phyloP scores from a whole-genome alignment of 495 filamentous ascomycete species.

The Penicillium dipodomyicola region DNA sequence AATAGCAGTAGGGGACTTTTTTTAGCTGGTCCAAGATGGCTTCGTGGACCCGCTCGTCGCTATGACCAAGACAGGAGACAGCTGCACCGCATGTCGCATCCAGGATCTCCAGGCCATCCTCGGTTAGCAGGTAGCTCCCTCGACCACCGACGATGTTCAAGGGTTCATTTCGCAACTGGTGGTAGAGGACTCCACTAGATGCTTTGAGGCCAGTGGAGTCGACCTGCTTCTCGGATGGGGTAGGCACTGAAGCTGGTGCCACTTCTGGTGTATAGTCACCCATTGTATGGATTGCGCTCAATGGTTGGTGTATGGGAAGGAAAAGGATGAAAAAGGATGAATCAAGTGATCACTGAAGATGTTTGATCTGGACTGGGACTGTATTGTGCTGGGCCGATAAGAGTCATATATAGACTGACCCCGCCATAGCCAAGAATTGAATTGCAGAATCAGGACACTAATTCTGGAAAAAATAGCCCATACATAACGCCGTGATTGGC shows the following conservation, averaged over 20 bases:
- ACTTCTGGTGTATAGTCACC: constrained; percentile 25
- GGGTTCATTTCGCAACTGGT: constrained; percentile 22
- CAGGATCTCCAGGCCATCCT: constrained; percentile 19
- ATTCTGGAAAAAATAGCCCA: neutral
- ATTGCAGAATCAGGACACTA: neutral
- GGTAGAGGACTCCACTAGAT: constrained; percentile 26
- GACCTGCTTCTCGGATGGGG: neutral
- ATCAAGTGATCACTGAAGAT: neutral
- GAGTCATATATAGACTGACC: constrained; percentile 1
- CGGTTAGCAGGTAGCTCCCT: constrained; percentile 22
- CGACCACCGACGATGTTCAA: constrained; percentile 24
- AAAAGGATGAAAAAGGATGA: neutral
- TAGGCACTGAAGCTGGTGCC: neutral
- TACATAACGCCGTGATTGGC: constrained; percentile 9
- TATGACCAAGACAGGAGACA: constrained; percentile 40
- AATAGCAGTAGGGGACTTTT: constrained; percentile 44
- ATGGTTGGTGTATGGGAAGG: no score
- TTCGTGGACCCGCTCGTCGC: constrained; percentile 35
- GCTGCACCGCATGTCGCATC: constrained; percentile 39
- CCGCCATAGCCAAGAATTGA: neutral
- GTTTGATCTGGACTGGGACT: neutral
- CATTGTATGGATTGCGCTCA: constrained; percentile 12
- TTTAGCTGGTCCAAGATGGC: constrained; percentile 44
- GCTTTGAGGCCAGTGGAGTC: neutral
- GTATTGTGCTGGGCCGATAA: neutral